phyloP scores from a whole-genome alignment of 208 protist species.

The Crithidia thermophila region DNA sequence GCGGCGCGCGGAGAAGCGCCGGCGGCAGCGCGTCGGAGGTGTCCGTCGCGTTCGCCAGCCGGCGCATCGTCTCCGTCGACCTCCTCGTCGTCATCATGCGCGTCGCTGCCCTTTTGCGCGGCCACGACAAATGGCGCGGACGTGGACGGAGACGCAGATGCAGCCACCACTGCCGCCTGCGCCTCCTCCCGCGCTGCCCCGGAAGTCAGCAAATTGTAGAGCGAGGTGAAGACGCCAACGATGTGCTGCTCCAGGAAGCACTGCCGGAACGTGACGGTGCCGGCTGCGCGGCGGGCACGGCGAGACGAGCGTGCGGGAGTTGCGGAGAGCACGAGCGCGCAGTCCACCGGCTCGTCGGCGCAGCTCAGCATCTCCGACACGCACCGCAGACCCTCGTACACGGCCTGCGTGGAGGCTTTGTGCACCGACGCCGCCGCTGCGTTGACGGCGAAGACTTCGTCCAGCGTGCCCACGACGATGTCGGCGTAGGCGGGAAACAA shows the following conservation, averaged over 20 bases:
- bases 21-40: too few relatives aligned
- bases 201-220: constrained; percentile 74
- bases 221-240: constrained; percentile 52
- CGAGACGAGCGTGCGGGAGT: neutral
- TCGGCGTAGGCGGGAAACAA: constrained; percentile 56
- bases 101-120: neutral
- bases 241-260: constrained; percentile 69
- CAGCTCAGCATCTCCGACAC: constrained; percentile 66
- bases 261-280: constrained; percentile 48
- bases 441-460: constrained; percentile 73
- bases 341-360: constrained; percentile 48
- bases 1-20: too few relatives aligned
- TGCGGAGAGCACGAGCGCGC: constrained; percentile 20
- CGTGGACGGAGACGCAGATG: neutral
- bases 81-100: neutral
- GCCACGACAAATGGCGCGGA: too few relatives aligned
- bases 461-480: constrained; percentile 59
- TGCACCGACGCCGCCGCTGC: constrained; percentile 26
- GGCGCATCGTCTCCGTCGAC: neutral
- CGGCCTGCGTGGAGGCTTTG: constrained; percentile 36
- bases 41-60: neutral
- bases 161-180: neutral
- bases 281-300: neutral
- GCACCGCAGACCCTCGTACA: constrained; percentile 75
- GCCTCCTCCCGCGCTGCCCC: constrained; percentile 34